Percentiles rank a stretch among this genome's conserved stretches.
Conservation (phyloP, 768 basidiomycete species). For the Hygrocybe punicea region DNA sequence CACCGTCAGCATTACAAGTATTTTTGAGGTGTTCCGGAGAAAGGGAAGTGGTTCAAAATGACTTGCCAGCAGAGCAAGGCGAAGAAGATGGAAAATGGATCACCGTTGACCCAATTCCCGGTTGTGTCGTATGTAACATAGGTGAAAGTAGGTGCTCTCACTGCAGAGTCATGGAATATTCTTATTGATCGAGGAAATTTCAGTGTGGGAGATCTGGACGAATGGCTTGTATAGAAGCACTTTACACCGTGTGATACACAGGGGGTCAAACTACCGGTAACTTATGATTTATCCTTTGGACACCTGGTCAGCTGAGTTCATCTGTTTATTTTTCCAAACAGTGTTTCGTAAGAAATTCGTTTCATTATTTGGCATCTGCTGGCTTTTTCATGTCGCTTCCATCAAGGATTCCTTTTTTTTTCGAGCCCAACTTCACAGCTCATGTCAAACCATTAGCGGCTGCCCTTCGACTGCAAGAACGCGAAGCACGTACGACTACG, state of each 20-base stretch:
- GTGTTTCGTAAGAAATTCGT: constrained; percentile 61
- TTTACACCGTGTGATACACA: constrained; percentile 84
- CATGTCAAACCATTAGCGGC: constrained; percentile 61
- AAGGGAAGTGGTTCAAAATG: constrained; percentile 26
- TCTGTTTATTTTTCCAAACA: constrained; percentile 23
- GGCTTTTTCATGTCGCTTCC: constrained; percentile 2
- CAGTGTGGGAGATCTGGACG: constrained; percentile 93
- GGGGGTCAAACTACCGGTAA: constrained; percentile 64
- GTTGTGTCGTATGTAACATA: constrained; percentile 86
- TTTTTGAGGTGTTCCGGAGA: constrained; percentile 50
- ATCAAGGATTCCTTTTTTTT: constrained; percentile 84
- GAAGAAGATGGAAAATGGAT: constrained; percentile 71
- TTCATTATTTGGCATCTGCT: neutral
- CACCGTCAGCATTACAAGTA: constrained; percentile 77
- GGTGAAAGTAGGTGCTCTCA: constrained; percentile 69
- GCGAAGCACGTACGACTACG: constrained; percentile 11
- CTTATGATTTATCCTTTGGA: constrained; percentile 27
- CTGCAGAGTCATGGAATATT: neutral
- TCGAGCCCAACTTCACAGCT: constrained; percentile 84
- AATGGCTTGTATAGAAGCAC: constrained; percentile 82
- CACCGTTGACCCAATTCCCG: constrained; percentile 76
- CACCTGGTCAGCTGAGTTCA: neutral
- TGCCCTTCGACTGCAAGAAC: constrained; percentile 45
- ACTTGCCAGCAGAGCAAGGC: constrained; percentile 51
- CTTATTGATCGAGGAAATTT: neutral